Percentiles rank a stretch among this genome's conserved stretches.
Conservation (phyloP, 257 asterid genomes). For the Scutellaria barbata region DNA sequence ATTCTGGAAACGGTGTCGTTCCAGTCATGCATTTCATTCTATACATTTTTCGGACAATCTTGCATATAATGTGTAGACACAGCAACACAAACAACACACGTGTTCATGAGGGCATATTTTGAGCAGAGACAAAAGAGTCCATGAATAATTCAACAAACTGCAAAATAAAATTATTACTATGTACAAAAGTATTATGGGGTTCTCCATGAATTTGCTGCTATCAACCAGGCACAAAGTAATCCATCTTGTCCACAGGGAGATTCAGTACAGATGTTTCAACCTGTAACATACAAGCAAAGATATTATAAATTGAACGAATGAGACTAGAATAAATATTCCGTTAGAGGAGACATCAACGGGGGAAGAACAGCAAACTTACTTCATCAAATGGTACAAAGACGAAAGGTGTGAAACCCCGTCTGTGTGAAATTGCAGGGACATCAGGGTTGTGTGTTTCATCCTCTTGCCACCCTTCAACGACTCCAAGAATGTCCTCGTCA, state of each 20-base stretch:
- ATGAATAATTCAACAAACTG: not conserved
- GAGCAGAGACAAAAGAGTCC: conserved; percentile 4
- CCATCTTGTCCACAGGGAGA: conserved; percentile 91
- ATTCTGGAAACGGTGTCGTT: not conserved
- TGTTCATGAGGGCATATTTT: not conserved
- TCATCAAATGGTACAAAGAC: conserved; percentile 95
- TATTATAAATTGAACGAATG: not conserved
- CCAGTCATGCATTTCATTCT: conserved; percentile 4
- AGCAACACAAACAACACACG: not conserved
- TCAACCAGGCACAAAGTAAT: conserved; percentile 85
- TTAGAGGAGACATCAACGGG: not conserved
- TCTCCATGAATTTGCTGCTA: not conserved
- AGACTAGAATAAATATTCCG: not conserved
- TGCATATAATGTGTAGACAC: not conserved
- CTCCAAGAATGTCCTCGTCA: conserved; percentile 80
- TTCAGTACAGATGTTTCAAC: conserved; percentile 84
- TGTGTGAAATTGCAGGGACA: conserved; percentile 89
- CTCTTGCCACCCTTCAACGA: conserved; percentile 90
- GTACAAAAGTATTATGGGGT: conserved; percentile 29
- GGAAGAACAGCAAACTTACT: conserved; percentile 45
- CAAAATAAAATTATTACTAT: conserved; percentile 19
- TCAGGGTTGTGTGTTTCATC: conserved; percentile 94
- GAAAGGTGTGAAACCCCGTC: conserved; percentile 81
- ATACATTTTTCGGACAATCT: not conserved
- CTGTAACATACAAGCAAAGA: conserved; percentile 36